Percentiles rank a stretch among this genome's conserved stretches.
These are phyloP conservation scores for Actinidia arguta DNA, from an alignment of 179 eudicot genomes.

Conservation along the genomic window DNA sequence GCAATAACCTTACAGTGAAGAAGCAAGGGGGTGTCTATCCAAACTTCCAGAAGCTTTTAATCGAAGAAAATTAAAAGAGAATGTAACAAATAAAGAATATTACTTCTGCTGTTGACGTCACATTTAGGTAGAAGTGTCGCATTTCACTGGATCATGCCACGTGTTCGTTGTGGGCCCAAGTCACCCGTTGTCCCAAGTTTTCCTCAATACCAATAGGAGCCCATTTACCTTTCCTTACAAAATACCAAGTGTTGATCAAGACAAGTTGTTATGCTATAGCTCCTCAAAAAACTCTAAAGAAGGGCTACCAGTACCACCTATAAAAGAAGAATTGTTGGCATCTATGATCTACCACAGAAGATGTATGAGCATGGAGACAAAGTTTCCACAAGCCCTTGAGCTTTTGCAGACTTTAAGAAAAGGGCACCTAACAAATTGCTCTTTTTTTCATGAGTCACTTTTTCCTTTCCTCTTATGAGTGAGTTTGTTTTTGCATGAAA, in stretches of 20 bases:
- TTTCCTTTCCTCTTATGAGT: not conserved
- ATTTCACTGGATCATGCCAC: no score
- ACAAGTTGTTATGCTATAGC: not conserved
- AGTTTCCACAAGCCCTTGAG: slow-evolving; percentile 30
- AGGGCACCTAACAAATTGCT: slow-evolving; percentile 14
- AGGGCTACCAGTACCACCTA: not conserved
- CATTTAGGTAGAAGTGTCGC: no score
- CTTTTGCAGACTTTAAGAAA: slow-evolving; percentile 33
- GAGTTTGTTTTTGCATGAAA: slow-evolving; percentile 18
- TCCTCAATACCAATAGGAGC: no score
- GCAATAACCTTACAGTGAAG: no score
- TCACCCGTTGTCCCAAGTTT: no score
- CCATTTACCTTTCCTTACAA: no score
- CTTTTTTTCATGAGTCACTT: not conserved
- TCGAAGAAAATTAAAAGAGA: no score
- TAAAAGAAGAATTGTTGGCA: slow-evolving; percentile 22
- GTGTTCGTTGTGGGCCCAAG: no score
- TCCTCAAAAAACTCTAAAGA: not conserved
- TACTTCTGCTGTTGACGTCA: no score
- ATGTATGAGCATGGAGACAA: slow-evolving; percentile 23
- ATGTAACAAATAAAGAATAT: no score
- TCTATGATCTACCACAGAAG: slow-evolving; percentile 21
- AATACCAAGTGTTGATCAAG: not conserved
- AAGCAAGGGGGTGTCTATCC: no score
- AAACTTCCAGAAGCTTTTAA: no score